Evolutionary conservation across 2,329 filamentous ascomycete genomes (phyloP).

Genomic region (Calonectria pauciramosa): DNA sequence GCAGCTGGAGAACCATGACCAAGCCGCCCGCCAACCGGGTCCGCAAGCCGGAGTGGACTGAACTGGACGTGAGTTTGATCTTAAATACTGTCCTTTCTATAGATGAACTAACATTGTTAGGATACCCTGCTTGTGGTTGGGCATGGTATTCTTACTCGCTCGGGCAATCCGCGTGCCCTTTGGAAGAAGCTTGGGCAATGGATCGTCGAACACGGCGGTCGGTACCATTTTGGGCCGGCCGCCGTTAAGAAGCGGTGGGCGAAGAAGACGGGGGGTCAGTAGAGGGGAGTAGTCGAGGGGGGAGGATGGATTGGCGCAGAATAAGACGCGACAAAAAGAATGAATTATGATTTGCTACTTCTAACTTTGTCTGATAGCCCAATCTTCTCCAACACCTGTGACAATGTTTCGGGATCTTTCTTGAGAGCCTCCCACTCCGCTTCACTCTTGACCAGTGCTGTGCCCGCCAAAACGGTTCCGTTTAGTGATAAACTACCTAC

Average conservation of each 20-base stretch:
- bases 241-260: slow-evolving; percentile 73
- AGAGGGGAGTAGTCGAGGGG: not conserved
- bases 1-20: slow-evolving; percentile 75
- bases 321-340: not conserved
- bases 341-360: not conserved
- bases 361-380: slow-evolving; percentile 44
- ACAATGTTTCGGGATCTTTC: slow-evolving; percentile 48
- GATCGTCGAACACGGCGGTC: slow-evolving; percentile 65
- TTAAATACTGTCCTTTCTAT: not conserved
- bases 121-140: not conserved
- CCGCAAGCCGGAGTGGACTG: slow-evolving; percentile 75
- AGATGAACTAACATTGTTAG: not conserved
- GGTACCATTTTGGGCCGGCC: slow-evolving; percentile 71
- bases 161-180: slow-evolving; percentile 48
- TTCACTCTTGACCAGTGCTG: slow-evolving; percentile 72
- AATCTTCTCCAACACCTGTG: slow-evolving; percentile 44
- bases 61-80: slow-evolving; percentile 70
- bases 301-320: not conserved
- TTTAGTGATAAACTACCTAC: slow-evolving; percentile 67
- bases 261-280: slow-evolving; percentile 46
- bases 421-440: slow-evolving; percentile 69
- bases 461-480: slow-evolving; percentile 74
- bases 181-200: slow-evolving; percentile 71
- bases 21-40: slow-evolving; percentile 74
- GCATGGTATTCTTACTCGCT: not conserved